Base-by-base conservation (phyloP, 1,284 basidiomycete genomes). In the Cryptococcus amylolentus region DNA sequence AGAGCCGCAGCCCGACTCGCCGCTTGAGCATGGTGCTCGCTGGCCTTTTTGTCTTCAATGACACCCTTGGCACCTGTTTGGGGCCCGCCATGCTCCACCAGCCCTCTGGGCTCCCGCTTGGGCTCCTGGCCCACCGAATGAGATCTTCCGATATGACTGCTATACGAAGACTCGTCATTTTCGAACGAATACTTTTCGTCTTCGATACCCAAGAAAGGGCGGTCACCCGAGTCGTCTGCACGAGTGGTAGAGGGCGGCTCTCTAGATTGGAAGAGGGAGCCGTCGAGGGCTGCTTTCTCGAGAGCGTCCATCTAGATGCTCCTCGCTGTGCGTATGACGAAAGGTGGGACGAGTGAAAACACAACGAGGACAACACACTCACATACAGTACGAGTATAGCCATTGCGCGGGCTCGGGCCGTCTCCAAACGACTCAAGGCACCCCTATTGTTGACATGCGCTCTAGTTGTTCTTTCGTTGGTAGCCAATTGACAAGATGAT, bases 51-150 rank as follows among this genome's bases (percentile, higher is more conserved):
- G 60, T 76, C 76, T 35, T 57, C 57, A 5, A 76, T 55, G 9
- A 78, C 76, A 16, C 75, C 76, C 54, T 78, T 78, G 0, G 68
- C 67, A 16, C 76, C 76, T 5, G 76, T 78, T 48, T 68, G 65
- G 2, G 66, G 55, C 14, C 68, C 68, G 41, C 55, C 61, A 42
- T 59, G 61, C 37, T 54, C 54, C 27, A 50, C 35, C 37, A 44
- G 28, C 20, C 23, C n/a, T 27, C 39, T 26, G 26, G 35, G 26
- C 27, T 27, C 16, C 20, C 23, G 47, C 26, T 26, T 0, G 35
- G n/a, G 27, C 40, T 38, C 12, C 8, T 10, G 8, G 16, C 41
- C 27, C 31, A 12, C 26, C 52, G 14, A 0, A n/a, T 18, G 14
- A 8, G 41, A 43, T 23, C 9, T 12, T 18, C 26, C 31, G 10